A percentile compares a stretch with the other conserved stretches of the same genome.
Conservation (phyloP, 2,329 filamentous ascomycete species). For the Cladosporium phlei region DNA sequence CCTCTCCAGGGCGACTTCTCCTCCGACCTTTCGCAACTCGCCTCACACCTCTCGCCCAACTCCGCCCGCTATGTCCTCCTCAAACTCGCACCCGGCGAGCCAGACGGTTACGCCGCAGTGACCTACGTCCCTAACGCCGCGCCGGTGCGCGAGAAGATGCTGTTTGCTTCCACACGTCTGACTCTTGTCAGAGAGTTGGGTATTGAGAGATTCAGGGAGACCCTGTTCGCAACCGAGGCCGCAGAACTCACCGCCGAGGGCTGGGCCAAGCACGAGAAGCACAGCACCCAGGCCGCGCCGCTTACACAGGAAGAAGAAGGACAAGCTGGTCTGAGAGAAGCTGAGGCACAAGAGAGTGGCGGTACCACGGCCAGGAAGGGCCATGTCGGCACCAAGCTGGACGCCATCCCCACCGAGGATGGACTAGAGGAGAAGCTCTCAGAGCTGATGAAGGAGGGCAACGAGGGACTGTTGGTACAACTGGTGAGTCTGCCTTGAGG, state of each 20-base stretch:
- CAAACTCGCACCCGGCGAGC: conserved; percentile 54
- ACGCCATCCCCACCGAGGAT: conserved; percentile 50
- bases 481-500: conserved; percentile 49
- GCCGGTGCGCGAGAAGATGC: conserved; percentile 79
- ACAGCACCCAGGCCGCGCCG: conserved; percentile 58
- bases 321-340: conserved; percentile 66
- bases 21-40: conserved; percentile 59
- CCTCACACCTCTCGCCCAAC: conserved; percentile 60
- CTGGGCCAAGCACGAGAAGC: conserved; percentile 68
- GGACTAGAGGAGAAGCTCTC: conserved; percentile 62
- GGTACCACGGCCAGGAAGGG: conserved; percentile 59
- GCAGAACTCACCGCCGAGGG: conserved; percentile 65
- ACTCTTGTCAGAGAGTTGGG: conserved; percentile 73
- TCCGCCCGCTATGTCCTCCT: conserved; percentile 71
- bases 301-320: conserved; percentile 73
- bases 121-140: conserved; percentile 77
- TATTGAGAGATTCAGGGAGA: conserved; percentile 72
- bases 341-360: conserved; percentile 68
- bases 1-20: conserved; percentile 53
- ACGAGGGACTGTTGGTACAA: conserved; percentile 52
- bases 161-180: conserved; percentile 73
- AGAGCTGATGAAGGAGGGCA: conserved; percentile 50
- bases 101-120: conserved; percentile 57
- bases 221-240: conserved; percentile 65
- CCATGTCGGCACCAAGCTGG: conserved; percentile 43